Evolutionary conservation across 805 yeast genomes (phyloP).

Genomic region (Candida ulmi): DNA sequence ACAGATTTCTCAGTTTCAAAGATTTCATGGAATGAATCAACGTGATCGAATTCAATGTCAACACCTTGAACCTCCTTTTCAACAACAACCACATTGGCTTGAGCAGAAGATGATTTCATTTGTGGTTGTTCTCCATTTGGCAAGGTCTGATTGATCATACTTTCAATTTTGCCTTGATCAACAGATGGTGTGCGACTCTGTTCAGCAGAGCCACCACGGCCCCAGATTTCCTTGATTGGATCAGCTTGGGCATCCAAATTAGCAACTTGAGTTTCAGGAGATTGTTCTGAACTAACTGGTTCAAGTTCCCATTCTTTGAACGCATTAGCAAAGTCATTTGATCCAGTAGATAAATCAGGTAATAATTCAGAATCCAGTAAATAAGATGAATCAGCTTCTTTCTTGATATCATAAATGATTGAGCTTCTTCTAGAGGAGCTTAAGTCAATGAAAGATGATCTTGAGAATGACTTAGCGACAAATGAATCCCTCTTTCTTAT

Average conservation of each 20-base stretch:
- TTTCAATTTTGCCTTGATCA: slow-evolving; percentile 11
- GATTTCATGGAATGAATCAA: not conserved
- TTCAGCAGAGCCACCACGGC: slow-evolving; percentile 4
- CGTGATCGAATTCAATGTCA: slow-evolving; percentile 18
- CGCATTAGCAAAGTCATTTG: slow-evolving; percentile 43
- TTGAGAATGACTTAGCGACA: slow-evolving; percentile 19
- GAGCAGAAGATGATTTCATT: slow-evolving; percentile 13
- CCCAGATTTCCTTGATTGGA: slow-evolving; percentile 19
- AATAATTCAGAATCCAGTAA: slow-evolving; percentile 17
- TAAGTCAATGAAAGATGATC: slow-evolving; percentile 17
- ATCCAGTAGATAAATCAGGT: slow-evolving; percentile 39
- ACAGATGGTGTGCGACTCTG: slow-evolving; percentile 8
- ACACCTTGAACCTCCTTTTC: slow-evolving; percentile 17
- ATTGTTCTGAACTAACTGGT: slow-evolving; percentile 1
- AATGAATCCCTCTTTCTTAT: slow-evolving; percentile 11
- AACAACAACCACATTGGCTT: slow-evolving; percentile 15
- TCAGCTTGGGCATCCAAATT: not conserved
- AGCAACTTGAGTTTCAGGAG: not conserved
- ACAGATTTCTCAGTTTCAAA: not conserved
- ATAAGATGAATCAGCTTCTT: not conserved
- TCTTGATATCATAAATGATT: not conserved
- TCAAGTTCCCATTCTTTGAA: slow-evolving; percentile 29
- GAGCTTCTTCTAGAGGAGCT: slow-evolving; percentile 14
- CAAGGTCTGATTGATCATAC: slow-evolving; percentile 10
- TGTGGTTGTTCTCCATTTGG: slow-evolving; percentile 9